phyloP scores from a whole-genome alignment of 108 stramenopile genomes.

The Pseudonitzschia multiseries region DNA sequence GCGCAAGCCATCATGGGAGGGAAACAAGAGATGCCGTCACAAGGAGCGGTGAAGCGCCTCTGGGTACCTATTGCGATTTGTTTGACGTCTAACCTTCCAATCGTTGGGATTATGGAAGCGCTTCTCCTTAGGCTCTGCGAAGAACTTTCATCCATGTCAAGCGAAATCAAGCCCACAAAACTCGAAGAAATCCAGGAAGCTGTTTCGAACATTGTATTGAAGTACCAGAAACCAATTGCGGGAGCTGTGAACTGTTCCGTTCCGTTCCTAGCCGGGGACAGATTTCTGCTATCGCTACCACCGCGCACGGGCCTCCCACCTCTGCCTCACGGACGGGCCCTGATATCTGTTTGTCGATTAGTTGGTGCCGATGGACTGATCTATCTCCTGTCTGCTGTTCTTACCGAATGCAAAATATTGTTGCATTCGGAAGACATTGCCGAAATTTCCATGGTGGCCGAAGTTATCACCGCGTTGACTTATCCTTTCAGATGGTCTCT shows the following conservation, averaged over 20 bases:
- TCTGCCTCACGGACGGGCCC: slow-evolving; percentile 75
- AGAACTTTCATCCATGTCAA: slow-evolving; percentile 45
- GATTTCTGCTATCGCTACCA: slow-evolving; percentile 67
- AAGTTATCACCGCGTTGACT: slow-evolving; percentile 80
- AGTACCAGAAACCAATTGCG: slow-evolving; percentile 73
- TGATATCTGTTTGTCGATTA: slow-evolving; percentile 73
- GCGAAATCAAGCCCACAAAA: background rate
- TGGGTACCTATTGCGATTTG: slow-evolving; percentile 87
- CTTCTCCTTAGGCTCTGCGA: slow-evolving; percentile 78
- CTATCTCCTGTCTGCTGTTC: slow-evolving; percentile 68
- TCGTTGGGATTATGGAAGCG: slow-evolving; percentile 79
- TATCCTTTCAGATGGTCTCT: slow-evolving; percentile 85
- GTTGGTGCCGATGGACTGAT: slow-evolving; percentile 81
- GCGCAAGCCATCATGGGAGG: slow-evolving; percentile 47
- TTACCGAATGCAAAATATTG: slow-evolving; percentile 85
- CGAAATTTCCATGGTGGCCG: slow-evolving; percentile 84
- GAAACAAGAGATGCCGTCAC: background rate
- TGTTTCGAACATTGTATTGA: slow-evolving; percentile 65
- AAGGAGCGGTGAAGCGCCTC: slow-evolving; percentile 41
- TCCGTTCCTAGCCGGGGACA: slow-evolving; percentile 77
- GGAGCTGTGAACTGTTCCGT: slow-evolving; percentile 86
- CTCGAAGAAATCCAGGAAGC: slow-evolving; percentile 48
- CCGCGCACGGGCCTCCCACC: slow-evolving; percentile 70
- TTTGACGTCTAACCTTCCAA: slow-evolving; percentile 70
- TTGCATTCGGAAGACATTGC: slow-evolving; percentile 81